A percentile compares a stretch with the other conserved stretches of the same genome.
phyloP scores from a whole-genome alignment of 495 filamentous ascomycete genomes.

The Neurospora terricola region DNA sequence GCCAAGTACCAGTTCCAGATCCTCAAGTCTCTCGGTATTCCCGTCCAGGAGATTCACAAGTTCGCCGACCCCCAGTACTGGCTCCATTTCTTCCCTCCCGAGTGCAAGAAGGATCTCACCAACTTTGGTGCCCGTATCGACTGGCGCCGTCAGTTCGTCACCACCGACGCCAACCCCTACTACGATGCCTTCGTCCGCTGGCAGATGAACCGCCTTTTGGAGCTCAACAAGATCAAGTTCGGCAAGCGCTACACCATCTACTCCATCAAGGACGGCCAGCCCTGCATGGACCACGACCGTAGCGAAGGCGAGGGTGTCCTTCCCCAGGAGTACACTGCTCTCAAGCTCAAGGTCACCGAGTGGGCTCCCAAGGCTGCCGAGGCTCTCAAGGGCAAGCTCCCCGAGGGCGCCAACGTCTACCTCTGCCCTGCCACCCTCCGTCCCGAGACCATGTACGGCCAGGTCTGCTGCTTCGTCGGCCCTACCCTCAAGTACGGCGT shows the following conservation, averaged over 20 bases:
- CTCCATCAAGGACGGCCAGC: slow-evolving; percentile 92
- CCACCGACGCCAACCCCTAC: slow-evolving; percentile 94
- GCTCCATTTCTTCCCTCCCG: slow-evolving; percentile 67
- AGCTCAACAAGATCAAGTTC: slow-evolving; percentile 88
- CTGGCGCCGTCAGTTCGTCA: slow-evolving; percentile 86
- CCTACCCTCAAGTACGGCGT: slow-evolving; percentile 66
- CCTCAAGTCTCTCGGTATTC: slow-evolving; percentile 65
- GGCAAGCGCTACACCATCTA: slow-evolving; percentile 93
- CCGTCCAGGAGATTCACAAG: slow-evolving; percentile 74
- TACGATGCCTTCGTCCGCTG: slow-evolving; percentile 93
- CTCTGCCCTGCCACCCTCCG: slow-evolving; percentile 87
- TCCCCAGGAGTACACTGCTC: slow-evolving; percentile 83
- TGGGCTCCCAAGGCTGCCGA: slow-evolving; percentile 66
- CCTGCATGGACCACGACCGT: slow-evolving; percentile 96
- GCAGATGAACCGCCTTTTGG: slow-evolving; percentile 92
- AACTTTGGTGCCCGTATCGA: slow-evolving; percentile 81
- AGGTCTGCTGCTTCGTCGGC: slow-evolving; percentile 91
- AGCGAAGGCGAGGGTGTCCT: slow-evolving; percentile 83
- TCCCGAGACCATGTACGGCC: slow-evolving; percentile 97
- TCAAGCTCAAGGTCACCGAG: slow-evolving; percentile 84
- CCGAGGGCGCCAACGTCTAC: slow-evolving; percentile 70
- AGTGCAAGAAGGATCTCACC: slow-evolving; percentile 69
- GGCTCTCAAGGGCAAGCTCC: slow-evolving; percentile 65
- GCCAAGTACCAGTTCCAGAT: slow-evolving; percentile 53
- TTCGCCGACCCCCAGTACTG: slow-evolving; percentile 82